A percentile compares a stretch with the other conserved stretches of the same genome.
Evolutionary conservation across 768 basidiomycete species (phyloP).

Genomic region (Lactarius sanguifluus): DNA sequence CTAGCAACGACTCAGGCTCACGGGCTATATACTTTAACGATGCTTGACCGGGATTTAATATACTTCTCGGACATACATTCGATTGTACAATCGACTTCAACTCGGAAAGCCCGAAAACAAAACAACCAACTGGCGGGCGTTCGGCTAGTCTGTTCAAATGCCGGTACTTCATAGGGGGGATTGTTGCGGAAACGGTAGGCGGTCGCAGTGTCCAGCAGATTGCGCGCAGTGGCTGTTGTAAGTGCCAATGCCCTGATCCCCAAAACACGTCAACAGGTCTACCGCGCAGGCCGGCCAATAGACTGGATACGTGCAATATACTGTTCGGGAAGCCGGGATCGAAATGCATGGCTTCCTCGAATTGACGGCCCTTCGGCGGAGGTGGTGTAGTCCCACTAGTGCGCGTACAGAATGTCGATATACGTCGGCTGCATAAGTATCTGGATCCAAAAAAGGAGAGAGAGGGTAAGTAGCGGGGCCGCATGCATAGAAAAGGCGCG

Average conservation of each 20-base stretch:
- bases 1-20: too few relatives aligned
- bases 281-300: conserved; percentile 41
- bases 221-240: too few relatives aligned
- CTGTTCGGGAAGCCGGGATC: too few relatives aligned
- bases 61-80: not conserved
- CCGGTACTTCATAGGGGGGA: not conserved
- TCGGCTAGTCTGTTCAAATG: not conserved
- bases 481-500: not conserved
- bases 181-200: not conserved
- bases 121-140: not conserved
- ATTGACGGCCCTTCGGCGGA: too few relatives aligned
- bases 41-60: not conserved
- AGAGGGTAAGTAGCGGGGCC: not conserved
- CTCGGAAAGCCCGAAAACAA: not conserved
- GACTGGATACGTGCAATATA: conserved; percentile 24
- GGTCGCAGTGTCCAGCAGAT: too few relatives aligned
- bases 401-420: conserved; percentile 38
- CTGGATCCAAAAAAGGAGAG: too few relatives aligned
- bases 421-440: conserved; percentile 38
- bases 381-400: conserved; percentile 42
- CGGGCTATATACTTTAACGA: too few relatives aligned
- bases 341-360: too few relatives aligned
- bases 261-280: too few relatives aligned
- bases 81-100: not conserved
- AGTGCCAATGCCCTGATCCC: too few relatives aligned